Base-by-base conservation (phyloP, 2,329 filamentous ascomycete species). In the Microsporum ferrugineum region DNA sequence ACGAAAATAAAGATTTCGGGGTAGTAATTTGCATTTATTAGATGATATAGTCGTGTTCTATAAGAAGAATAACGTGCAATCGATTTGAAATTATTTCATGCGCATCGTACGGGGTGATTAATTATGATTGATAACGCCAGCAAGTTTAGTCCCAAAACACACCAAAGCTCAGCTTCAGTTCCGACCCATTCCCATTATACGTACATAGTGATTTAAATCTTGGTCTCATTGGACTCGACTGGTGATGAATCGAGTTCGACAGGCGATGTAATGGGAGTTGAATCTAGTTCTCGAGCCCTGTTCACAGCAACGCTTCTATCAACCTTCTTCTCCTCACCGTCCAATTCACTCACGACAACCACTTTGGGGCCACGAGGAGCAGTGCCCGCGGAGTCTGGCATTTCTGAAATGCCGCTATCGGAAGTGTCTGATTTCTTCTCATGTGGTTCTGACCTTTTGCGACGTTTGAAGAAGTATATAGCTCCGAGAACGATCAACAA, bases 401-500 rank as follows among this genome's bases (percentile, higher is more conserved):
- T 59, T 41, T 57, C 55, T 57, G 55, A 27, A 14, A 39, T 57
- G 7, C 55, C 38, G 34, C 38, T 57, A 39, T 57, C 55, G 7
- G 49, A 53, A n/a, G 49, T 53, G 14, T 53, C 49, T 31, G 29
- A n/a, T 5, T 53, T 47, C 8, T 29, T 17, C 2, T 27, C 6
- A 0, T 23, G 2, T 1, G 27, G 17, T 27, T 33, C 36, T 10
- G 29, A 2, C 31, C 6, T 29, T n/a, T 58, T 47, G 7, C 58
- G 43, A 5, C 58, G 27, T 53, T 34, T 60, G 6, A 84, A 77
- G 68, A 91, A 86, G 23, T 75, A 77, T 61, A 80, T 75, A 41
- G 80, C 76, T 36, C 90, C 71, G 4, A 91, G 76, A 1, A 82
- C 82, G 3, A 82, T 81, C n/a, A 96, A 72, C 7, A 96, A 74